phyloP scores from a whole-genome alignment of 1,284 basidiomycete genomes.

The Cutaneotrichosporon mucoides region DNA sequence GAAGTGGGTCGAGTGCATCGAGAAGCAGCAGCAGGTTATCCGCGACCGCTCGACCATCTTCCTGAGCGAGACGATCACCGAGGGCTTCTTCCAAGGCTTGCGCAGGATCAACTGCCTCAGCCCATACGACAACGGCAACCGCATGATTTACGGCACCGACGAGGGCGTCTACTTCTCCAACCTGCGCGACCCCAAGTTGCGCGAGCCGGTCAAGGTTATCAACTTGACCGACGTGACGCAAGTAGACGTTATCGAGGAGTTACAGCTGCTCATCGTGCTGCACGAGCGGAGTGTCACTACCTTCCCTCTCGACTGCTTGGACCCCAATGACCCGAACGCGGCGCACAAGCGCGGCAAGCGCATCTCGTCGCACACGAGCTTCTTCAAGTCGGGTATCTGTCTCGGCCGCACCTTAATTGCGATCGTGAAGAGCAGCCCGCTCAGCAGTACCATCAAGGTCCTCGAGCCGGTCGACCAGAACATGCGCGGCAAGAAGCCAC shows the following conservation, averaged over 20 bases:
- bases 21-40: conserved; percentile 81
- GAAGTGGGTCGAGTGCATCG: conserved; percentile 93
- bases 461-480: conserved; percentile 94
- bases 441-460: conserved; percentile 96
- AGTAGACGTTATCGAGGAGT: conserved; percentile 94
- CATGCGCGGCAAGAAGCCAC: conserved; percentile 78
- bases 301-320: conserved; percentile 90
- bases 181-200: conserved; percentile 63
- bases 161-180: conserved; percentile 95
- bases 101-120: conserved; percentile 92
- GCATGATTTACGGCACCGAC: conserved; percentile 92
- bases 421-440: conserved; percentile 89
- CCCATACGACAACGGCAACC: conserved; percentile 81
- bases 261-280: conserved; percentile 89
- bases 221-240: conserved; percentile 86
- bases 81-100: conserved; percentile 76
- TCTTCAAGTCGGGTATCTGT: conserved; percentile 96
- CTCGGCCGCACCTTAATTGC: conserved; percentile 93
- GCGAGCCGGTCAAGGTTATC: conserved; percentile 86
- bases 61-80: conserved; percentile 77
- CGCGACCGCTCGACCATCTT: conserved; percentile 83
- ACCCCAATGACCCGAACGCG: conserved; percentile 81
- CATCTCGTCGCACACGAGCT: conserved; percentile 92
- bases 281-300: conserved; percentile 96
- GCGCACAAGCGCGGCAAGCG: conserved; percentile 91